Conservation (phyloP, 116 monocot genomes). For the Cymodocea nodosa region DNA sequence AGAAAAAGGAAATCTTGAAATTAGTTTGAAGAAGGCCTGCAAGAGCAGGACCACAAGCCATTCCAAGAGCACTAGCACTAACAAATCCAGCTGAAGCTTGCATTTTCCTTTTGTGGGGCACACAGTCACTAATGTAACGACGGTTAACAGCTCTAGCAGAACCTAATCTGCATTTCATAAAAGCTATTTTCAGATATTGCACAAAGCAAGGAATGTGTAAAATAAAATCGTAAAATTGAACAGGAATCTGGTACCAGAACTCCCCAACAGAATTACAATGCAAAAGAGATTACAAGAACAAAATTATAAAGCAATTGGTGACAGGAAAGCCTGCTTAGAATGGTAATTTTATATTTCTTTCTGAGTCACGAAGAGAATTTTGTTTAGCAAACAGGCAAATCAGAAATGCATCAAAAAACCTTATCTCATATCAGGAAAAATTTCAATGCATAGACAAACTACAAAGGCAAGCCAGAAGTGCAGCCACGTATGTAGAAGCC, state of each 20-base stretch:
- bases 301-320: too few species aligned
- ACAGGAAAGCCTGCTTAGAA: too few species aligned
- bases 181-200: neutral
- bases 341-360: too few species aligned
- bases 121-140: conserved; percentile 88
- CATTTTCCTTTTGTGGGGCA: conserved; percentile 69
- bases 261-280: neutral
- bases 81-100: conserved; percentile 93
- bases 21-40: conserved; percentile 77
- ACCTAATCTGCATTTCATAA: conserved; percentile 44
- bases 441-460: too few species aligned
- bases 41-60: conserved; percentile 93
- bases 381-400: too few species aligned
- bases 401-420: too few species aligned
- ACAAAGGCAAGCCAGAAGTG: too few species aligned
- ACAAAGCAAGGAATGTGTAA: neutral
- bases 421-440: too few species aligned
- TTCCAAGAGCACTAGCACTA: conserved; percentile 91
- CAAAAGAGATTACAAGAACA: too few species aligned
- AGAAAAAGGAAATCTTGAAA: conserved; percentile 48
- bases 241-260: neutral
- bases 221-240: neutral
- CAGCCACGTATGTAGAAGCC: too few species aligned
- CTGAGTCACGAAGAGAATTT: too few species aligned
- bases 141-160: conserved; percentile 93